A percentile compares a stretch with the other conserved stretches of the same genome.
These are phyloP conservation scores for Gynostemma pentaphyllum DNA, from an alignment of 306 rosid genomes.

Conservation along the genomic window DNA sequence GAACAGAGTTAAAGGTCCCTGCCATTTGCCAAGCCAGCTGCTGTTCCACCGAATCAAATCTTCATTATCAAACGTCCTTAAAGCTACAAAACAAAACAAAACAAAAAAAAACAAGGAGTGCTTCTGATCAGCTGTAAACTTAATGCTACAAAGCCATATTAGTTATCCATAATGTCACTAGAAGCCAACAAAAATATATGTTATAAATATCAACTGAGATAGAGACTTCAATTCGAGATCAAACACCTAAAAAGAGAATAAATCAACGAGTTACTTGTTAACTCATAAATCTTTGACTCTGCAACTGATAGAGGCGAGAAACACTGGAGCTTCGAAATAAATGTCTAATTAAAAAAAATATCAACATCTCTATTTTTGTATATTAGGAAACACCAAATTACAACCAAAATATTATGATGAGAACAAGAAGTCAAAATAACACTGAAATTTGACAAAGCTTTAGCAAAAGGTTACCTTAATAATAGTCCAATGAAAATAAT, in stretches of 20 bases:
- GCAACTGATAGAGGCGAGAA: not conserved
- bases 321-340: not conserved
- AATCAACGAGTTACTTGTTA: not conserved
- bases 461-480: not conserved
- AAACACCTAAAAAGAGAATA: not conserved
- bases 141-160: not conserved
- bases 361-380: not conserved
- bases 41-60: conserved; percentile 2
- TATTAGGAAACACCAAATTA: not conserved
- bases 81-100: conserved; percentile 7
- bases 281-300: not conserved
- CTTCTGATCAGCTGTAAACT: not conserved
- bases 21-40: not conserved
- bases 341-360: not conserved
- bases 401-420: too few relatives aligned
- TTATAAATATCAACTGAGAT: not conserved
- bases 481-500: not conserved
- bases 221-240: not conserved
- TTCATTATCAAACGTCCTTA: not conserved
- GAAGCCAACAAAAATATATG: not conserved
- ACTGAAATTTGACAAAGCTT: not conserved
- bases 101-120: not conserved
- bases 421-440: too few relatives aligned
- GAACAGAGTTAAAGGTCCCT: not conserved
- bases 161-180: not conserved